Evolutionary conservation across 768 basidiomycete genomes (phyloP).

Genomic region (Inosperma sp.): DNA sequence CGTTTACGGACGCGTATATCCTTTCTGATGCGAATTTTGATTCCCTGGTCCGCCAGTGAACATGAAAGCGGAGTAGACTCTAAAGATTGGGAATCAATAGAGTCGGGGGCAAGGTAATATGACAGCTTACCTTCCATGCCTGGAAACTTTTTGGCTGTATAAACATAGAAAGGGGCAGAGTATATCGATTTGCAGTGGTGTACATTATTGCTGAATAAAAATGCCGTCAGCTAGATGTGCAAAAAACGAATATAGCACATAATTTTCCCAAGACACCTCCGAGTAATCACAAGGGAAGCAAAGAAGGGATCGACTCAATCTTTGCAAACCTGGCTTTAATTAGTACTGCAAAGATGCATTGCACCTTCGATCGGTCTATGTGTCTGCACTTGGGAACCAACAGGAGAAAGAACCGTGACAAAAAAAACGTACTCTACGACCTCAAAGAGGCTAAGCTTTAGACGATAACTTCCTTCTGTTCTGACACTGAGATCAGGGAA

Average conservation of each 20-base stretch:
- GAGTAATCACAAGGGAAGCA: background rate
- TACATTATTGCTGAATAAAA: conserved; percentile 61
- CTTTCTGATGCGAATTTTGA: conserved; percentile 92
- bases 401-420: no score
- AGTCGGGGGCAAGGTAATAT: background rate
- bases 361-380: no score
- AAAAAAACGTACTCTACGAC: conserved; percentile 72
- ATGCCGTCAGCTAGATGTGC: conserved; percentile 4
- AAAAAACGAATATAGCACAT: no score
- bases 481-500: conserved; percentile 92
- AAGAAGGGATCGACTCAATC: background rate
- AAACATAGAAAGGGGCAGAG: conserved; percentile 88
- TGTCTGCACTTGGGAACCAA: no score
- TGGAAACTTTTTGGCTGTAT: conserved; percentile 94
- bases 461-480: conserved; percentile 85
- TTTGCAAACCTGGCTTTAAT: background rate
- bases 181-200: conserved; percentile 88
- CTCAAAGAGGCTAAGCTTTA: conserved; percentile 75
- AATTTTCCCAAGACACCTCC: background rate
- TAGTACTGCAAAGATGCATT: conserved; percentile 6
- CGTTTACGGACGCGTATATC: conserved; percentile 82
- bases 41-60: conserved; percentile 91
- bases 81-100: conserved; percentile 28
- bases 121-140: conserved; percentile 79
- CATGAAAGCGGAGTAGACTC: conserved; percentile 88